phyloP scores from a whole-genome alignment of 1,284 basidiomycete species.

The Gomphus sp. region DNA sequence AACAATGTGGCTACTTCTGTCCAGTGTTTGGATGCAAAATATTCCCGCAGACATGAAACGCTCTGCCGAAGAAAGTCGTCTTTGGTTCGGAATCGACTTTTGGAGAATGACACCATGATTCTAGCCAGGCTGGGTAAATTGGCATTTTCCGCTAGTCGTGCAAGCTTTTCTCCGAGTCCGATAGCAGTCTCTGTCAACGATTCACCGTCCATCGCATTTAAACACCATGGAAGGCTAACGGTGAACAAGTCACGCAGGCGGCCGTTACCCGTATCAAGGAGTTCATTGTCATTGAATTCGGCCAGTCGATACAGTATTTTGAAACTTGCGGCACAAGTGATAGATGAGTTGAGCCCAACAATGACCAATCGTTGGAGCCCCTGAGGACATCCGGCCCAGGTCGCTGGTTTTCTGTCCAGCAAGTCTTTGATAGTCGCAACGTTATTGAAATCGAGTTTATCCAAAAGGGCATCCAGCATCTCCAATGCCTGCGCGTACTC shows the following conservation, averaged over 20 bases:
- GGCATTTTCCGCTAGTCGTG: slow-evolving; percentile 61
- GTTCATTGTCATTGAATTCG: slow-evolving; percentile 49
- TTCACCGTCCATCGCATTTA: slow-evolving; percentile 68
- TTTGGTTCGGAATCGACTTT: slow-evolving; percentile 81
- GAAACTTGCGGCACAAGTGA: slow-evolving; percentile 62
- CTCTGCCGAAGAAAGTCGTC: slow-evolving; percentile 94
- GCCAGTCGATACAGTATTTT: slow-evolving; percentile 60
- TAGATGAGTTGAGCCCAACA: slow-evolving; percentile 74
- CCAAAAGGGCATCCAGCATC: slow-evolving; percentile 64
- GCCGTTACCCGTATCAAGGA: slow-evolving; percentile 67
- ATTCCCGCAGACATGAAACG: slow-evolving; percentile 73
- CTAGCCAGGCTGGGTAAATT: slow-evolving; percentile 71
- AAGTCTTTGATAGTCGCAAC: slow-evolving; percentile 53
- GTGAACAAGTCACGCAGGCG: slow-evolving; percentile 82
- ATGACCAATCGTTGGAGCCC: slow-evolving; percentile 72
- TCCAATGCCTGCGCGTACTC: slow-evolving; percentile 71
- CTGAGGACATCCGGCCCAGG: slow-evolving; percentile 59
- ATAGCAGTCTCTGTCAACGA: slow-evolving; percentile 32
- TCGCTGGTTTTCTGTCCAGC: slow-evolving; percentile 56
- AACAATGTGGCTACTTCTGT: slow-evolving; percentile 74
- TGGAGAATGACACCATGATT: slow-evolving; percentile 85
- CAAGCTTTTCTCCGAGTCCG: slow-evolving; percentile 70
- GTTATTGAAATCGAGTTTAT: slow-evolving; percentile 68
- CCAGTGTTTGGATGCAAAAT: slow-evolving; percentile 66
- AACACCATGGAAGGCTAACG: slow-evolving; percentile 80